Conservation (phyloP, 352 stramenopile genomes). For the Phytopythium helicoides region DNA sequence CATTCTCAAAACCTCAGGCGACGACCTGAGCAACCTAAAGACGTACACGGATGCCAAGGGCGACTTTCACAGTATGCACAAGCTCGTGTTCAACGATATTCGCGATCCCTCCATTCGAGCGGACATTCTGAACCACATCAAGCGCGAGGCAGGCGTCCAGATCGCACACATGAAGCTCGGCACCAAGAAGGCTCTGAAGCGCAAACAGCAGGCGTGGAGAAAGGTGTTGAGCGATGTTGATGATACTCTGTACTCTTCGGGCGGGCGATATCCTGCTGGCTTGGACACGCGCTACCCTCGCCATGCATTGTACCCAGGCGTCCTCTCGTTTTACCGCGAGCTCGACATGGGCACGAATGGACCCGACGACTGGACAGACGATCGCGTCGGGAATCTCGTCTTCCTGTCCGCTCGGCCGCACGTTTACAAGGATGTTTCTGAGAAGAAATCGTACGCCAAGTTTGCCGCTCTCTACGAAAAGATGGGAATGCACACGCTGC, state of each 20-base stretch:
- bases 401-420: slow-evolving; percentile 98
- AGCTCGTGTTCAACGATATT: slow-evolving; percentile 98
- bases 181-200: slow-evolving; percentile 76
- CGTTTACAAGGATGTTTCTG: slow-evolving; percentile 98
- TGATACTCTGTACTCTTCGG: slow-evolving; percentile 96
- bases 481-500: slow-evolving; percentile 94
- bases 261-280: slow-evolving; percentile 94
- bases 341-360: slow-evolving; percentile 93
- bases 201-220: slow-evolving; percentile 90
- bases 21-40: slow-evolving; percentile 96
- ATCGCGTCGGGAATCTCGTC: slow-evolving; percentile 95
- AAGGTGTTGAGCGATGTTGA: slow-evolving; percentile 99
- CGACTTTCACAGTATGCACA: slow-evolving; percentile 97
- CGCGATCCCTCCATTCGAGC: slow-evolving; percentile 77
- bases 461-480: slow-evolving; percentile 93
- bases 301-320: slow-evolving; percentile 95
- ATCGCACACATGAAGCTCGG: slow-evolving; percentile 92
- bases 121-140: slow-evolving; percentile 96
- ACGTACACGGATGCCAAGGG: slow-evolving; percentile 96
- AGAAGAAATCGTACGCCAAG: slow-evolving; percentile 97
- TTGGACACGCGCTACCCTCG: slow-evolving; percentile 92
- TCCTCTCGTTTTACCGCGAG: slow-evolving; percentile 98
- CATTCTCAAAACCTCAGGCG: slow-evolving; percentile 93
- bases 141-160: slow-evolving; percentile 92
- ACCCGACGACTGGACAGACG: slow-evolving; percentile 86